Percentiles rank a stretch among this genome's conserved stretches.
Evolutionary conservation across 176 grass and related monocot species (phyloP).

Genomic region (Calamus simplicifolius): DNA sequence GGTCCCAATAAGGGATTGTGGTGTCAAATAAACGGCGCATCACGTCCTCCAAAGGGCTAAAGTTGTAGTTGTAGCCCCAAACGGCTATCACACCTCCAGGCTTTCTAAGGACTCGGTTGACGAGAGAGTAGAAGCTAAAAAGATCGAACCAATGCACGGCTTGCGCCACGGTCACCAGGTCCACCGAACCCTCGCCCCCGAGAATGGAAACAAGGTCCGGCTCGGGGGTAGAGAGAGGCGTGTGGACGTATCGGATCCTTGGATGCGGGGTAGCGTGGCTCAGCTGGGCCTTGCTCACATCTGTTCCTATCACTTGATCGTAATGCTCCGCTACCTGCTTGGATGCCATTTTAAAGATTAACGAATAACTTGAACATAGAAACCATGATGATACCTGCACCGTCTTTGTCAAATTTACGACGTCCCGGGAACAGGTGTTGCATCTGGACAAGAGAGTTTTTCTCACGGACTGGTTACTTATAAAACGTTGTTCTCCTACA

Average conservation of each 20-base stretch:
- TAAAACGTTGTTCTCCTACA: too few relatives aligned
- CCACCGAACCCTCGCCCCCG: conserved; percentile 2
- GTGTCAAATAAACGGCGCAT: conserved; percentile 4
- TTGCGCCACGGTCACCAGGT: conserved; percentile 24
- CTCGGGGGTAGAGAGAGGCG: conserved; percentile 39
- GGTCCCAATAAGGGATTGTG: conserved; percentile 24
- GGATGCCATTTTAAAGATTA: not conserved
- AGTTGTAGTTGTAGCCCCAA: conserved; percentile 34
- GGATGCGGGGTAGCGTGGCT: conserved; percentile 30
- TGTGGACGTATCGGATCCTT: conserved; percentile 55
- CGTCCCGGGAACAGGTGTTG: too few relatives aligned
- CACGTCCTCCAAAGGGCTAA: conserved; percentile 23
- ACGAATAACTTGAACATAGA: too few relatives aligned
- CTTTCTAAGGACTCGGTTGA: conserved; percentile 17
- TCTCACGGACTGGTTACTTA: too few relatives aligned
- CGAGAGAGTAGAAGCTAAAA: conserved; percentile 22
- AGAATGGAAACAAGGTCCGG: too few relatives aligned
- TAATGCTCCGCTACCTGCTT: conserved; percentile 40
- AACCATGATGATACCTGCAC: too few relatives aligned
- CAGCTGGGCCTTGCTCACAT: conserved; percentile 52
- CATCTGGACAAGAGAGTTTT: too few relatives aligned
- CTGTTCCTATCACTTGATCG: conserved; percentile 54
- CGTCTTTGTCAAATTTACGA: too few relatives aligned
- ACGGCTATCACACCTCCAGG: conserved; percentile 33
- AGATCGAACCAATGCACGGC: conserved; percentile 45